Evolutionary conservation across 805 yeast species (phyloP).

Genomic region (Debaryomyces tyrocola): DNA sequence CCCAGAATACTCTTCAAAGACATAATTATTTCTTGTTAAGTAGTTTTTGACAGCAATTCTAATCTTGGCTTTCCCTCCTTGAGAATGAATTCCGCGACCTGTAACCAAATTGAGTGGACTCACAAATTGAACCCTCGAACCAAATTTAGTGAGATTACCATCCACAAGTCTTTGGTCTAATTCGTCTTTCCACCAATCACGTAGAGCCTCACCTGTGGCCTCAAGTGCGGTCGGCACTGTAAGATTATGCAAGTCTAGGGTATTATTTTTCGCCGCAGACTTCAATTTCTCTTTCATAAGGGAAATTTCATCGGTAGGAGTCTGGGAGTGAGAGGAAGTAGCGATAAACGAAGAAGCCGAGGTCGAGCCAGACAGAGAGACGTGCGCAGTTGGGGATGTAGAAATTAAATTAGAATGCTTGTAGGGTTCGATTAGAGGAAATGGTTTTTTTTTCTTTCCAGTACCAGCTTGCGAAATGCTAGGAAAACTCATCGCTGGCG

Average conservation of each 20-base stretch:
- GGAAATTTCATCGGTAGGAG: neutral
- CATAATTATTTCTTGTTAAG: constrained; percentile 37
- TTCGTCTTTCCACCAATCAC: constrained; percentile 68
- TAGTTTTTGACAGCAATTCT: constrained; percentile 40
- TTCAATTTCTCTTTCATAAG: constrained; percentile 1
- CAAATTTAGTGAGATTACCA: constrained; percentile 35
- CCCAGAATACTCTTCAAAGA: constrained; percentile 45
- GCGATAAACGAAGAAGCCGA: no score
- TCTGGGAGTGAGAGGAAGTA: neutral
- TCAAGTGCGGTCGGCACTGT: constrained; percentile 47
- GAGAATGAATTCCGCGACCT: constrained; percentile 72
- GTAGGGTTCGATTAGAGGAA: no score
- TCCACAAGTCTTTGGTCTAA: constrained; percentile 35
- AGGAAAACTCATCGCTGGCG: no score
- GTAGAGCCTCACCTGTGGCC: constrained; percentile 34
- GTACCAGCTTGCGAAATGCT: no score
- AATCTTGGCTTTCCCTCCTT: constrained; percentile 53
- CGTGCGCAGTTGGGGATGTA: no score
- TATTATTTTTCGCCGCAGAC: constrained; percentile 6
- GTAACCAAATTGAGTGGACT: constrained; percentile 53
- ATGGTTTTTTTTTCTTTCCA: no score
- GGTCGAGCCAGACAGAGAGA: no score
- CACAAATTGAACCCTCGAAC: constrained; percentile 39
- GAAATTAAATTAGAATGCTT: no score
- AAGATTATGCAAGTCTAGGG: constrained; percentile 60